A percentile compares a stretch with the other conserved stretches of the same genome.
phyloP scores from a whole-genome alignment of 148 eudicot genomes.

The Camellia japonica region DNA sequence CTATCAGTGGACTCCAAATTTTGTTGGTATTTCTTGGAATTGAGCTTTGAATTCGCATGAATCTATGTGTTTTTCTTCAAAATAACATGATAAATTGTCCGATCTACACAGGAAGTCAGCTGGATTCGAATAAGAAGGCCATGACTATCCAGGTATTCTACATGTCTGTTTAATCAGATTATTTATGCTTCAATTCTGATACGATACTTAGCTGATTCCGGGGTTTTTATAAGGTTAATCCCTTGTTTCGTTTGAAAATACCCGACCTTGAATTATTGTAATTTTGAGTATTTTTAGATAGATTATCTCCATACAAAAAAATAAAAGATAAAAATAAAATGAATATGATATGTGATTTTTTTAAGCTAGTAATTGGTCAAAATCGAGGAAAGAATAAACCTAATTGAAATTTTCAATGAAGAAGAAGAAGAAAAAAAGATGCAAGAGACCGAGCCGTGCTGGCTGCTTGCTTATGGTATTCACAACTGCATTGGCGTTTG shows the following conservation, averaged over 20 bases:
- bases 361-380: not conserved
- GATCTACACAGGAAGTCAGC: constrained; percentile 70
- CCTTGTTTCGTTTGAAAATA: not conserved
- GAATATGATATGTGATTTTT: too few species aligned
- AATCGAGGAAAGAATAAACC: not conserved
- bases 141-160: constrained; percentile 68
- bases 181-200: not conserved
- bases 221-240: not conserved
- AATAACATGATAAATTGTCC: constrained; percentile 7
- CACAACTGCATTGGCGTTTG: not conserved
- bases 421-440: not conserved
- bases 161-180: not conserved
- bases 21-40: not conserved
- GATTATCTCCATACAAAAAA: too few species aligned
- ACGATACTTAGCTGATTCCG: not conserved
- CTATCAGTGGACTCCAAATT: not conserved
- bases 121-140: constrained; percentile 80
- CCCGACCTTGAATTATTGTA: not conserved
- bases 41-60: not conserved
- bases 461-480: not conserved
- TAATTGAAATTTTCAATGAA: not conserved
- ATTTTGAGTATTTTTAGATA: too few species aligned
- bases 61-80: not conserved
- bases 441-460: not conserved
- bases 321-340: too few species aligned